Evolutionary conservation across 1,139 yeast species (phyloP), one percentile per base, ranked within the genome.

Genomic region (Candida anutae): DNA sequence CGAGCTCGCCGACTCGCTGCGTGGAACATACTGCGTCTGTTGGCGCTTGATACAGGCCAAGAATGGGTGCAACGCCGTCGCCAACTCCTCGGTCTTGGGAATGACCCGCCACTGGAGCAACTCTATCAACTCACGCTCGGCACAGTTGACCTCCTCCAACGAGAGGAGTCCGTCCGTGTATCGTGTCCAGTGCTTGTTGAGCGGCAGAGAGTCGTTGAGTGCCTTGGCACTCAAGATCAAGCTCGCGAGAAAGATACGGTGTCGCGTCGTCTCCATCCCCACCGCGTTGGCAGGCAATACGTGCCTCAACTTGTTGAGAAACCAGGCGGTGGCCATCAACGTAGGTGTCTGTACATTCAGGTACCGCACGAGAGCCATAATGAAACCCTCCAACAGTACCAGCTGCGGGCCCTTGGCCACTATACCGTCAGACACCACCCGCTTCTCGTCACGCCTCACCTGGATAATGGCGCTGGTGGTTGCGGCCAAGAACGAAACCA

Each of bases 341-440:
- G 97, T 90, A 22, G 96, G 88, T 3, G 95, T 83, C 58, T 88
- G 96, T 15, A 90, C 97, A 50, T 88, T 87, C 10, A 95, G 84
- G 46, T 81, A 76, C 33, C 64, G 67, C 36, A 88, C 78, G 40
- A 88, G 62, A 27, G 70, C 73, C 38, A 75, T 68, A 42, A 88
- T 87, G 60, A 88, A 88, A 12, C 60, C 58, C 26, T 63, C 62
- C 37, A 90, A 51, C 5, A 62, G 43, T 18, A 55, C 50, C 23
- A 34, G 37, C 18, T 42, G 47, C 32, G 43, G 47, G 16, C 48
- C 40, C 5, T 58, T 59, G 25, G 50, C 44, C 20, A 56, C 52
- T 26, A 53, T 36, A 33, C 42, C 22, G 38, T 35, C 31, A n/a
- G 42, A 28, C 13, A 32, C 36, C 20, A 28, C 48, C 31, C 28